A percentile compares a stretch with the other conserved stretches of the same genome.
These are phyloP conservation scores for Fraxinus baroniana DNA, from an alignment of 305 asterid genomes.

Conservation along the genomic window DNA sequence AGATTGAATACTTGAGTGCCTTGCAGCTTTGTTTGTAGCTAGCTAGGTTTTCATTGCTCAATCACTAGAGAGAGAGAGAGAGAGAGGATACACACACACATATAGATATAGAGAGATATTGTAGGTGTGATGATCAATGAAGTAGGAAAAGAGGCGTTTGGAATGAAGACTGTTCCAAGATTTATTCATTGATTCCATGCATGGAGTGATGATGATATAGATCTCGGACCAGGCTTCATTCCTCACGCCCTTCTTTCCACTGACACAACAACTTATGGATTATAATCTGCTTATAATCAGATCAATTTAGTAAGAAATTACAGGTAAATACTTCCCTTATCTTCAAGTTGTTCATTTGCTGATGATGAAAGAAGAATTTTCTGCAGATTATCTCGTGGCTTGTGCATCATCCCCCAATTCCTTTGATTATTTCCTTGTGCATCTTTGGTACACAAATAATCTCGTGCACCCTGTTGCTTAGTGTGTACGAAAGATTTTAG, in stretches of 20 bases:
- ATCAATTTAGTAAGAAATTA: not conserved
- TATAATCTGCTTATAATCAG: not conserved
- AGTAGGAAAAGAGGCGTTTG: constrained; percentile 2
- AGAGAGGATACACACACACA: not conserved
- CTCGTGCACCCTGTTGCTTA: not conserved
- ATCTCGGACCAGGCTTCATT: constrained; percentile 66
- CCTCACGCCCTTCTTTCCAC: constrained; percentile 39
- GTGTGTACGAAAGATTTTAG: not conserved
- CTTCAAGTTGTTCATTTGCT: not conserved
- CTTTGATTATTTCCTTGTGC: not conserved
- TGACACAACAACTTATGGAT: not conserved
- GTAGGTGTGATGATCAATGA: not conserved
- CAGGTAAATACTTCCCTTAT: not conserved
- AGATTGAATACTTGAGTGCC: not conserved
- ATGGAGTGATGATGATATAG: not conserved
- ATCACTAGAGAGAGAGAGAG: not conserved
- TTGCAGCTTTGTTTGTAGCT: not conserved
- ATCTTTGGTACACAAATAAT: not conserved
- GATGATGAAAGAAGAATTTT: not conserved
- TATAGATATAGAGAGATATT: not conserved
- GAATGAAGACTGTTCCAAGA: constrained; percentile 11
- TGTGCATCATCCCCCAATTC: not conserved
- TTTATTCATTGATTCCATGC: not conserved
- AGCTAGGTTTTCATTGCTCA: not conserved
- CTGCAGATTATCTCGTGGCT: not conserved